Evolutionary conservation across 2,329 filamentous ascomycete genomes (phyloP).

Genomic region (Aureobasidium sp.): DNA sequence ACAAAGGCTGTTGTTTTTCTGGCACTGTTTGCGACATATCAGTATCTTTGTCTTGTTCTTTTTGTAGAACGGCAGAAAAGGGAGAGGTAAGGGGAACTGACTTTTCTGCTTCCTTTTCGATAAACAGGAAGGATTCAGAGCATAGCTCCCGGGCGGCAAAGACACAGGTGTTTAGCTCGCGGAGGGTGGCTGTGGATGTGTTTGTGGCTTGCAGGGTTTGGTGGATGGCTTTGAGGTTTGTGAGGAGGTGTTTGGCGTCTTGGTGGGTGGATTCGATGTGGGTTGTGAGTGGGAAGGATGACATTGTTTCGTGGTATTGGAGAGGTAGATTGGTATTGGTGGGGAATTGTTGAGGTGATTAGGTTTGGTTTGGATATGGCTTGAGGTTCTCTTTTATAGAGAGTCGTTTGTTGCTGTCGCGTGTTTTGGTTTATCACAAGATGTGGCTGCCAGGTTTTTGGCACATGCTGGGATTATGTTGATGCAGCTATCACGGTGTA

Average conservation of each 20-base stretch:
- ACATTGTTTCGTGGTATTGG: background rate
- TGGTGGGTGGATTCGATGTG: background rate
- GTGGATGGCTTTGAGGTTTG: background rate
- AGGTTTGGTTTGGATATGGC: background rate
- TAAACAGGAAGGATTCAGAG: background rate
- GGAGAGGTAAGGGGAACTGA: background rate
- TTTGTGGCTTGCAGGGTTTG: background rate
- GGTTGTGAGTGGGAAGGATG: background rate
- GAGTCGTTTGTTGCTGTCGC: background rate
- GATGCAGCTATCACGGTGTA: background rate
- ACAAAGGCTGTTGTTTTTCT: background rate
- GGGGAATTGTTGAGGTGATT: background rate
- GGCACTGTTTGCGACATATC: background rate
- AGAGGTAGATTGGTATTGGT: background rate
- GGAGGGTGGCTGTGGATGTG: background rate
- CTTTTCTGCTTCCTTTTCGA: background rate
- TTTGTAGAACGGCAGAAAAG: too few relatives aligned
- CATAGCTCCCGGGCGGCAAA: background rate
- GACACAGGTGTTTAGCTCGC: background rate
- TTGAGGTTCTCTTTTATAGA: background rate
- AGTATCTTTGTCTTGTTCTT: too few relatives aligned
- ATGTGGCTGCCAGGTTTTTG: background rate
- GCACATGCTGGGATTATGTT: background rate
- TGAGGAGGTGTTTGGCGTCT: background rate
- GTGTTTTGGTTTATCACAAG: background rate